phyloP scores from a whole-genome alignment of 1,284 basidiomycete genomes.

The Rhodotorula sp. region DNA sequence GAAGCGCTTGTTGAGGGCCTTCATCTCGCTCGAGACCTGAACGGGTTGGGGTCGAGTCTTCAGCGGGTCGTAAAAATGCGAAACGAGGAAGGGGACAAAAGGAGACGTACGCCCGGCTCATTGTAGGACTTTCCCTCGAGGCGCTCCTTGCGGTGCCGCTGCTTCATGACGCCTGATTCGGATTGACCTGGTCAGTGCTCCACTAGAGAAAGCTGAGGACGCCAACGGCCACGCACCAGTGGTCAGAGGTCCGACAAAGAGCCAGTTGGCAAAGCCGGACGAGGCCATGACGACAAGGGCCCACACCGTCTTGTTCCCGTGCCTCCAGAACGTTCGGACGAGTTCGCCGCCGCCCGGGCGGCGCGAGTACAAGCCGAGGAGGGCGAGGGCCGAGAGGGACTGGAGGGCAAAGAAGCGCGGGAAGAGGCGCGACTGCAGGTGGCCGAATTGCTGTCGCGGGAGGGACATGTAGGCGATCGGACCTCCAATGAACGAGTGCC shows the following conservation, averaged over 20 bases:
- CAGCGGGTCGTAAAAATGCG: background rate
- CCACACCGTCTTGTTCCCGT: constrained; percentile 26
- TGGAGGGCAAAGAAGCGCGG: constrained; percentile 36
- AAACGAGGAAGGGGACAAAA: background rate
- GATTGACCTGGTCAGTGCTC: too few relatives aligned
- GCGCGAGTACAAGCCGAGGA: constrained; percentile 26
- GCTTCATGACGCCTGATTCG: constrained; percentile 35
- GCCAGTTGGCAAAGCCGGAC: constrained; percentile 32
- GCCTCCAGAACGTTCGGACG: background rate
- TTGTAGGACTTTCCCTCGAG: constrained; percentile 40
- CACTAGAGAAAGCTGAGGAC: background rate
- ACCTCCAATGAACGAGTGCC: constrained; percentile 33
- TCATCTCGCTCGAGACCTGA: constrained; percentile 37
- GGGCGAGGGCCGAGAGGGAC: constrained; percentile 6
- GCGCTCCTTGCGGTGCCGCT: constrained; percentile 39
- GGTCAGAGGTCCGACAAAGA: constrained; percentile 38
- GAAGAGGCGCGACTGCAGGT: constrained; percentile 40
- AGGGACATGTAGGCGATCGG: constrained; percentile 36
- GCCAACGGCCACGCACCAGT: constrained; percentile 21
- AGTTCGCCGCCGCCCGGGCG: constrained; percentile 20
- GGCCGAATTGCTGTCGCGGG: constrained; percentile 40
- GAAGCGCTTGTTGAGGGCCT: constrained; percentile 36
- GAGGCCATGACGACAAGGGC: constrained; percentile 24
- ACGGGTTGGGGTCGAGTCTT: background rate
- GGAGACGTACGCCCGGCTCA: constrained; percentile 22